phyloP scores from a whole-genome alignment of 179 eudicot genomes.

The Beta macrorhiza region DNA sequence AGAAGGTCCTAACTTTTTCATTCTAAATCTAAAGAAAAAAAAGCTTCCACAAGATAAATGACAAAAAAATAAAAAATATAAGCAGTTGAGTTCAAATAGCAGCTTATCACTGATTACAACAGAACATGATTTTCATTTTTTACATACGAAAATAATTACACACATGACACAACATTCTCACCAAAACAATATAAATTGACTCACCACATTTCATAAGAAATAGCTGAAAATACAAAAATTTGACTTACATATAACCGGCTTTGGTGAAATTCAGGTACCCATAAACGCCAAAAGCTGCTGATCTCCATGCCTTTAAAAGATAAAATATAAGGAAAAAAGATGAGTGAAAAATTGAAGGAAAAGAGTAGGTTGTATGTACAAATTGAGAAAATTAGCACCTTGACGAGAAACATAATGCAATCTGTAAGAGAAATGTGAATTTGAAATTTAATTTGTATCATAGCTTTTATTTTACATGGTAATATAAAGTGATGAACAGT shows the following conservation, averaged over 20 bases:
- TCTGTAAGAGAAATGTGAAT: constrained; percentile 33
- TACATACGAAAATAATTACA: no score
- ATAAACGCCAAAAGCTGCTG: constrained; percentile 66
- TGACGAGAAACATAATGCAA: constrained; percentile 62
- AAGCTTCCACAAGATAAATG: no score
- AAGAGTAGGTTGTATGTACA: neutral
- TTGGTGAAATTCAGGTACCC: constrained; percentile 94
- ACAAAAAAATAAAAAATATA: no score
- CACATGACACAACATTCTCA: no score
- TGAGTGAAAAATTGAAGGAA: neutral
- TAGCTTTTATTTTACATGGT: neutral
- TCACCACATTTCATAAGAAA: neutral
- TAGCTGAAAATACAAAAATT: neutral
- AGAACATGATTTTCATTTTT: no score
- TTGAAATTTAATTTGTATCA: constrained; percentile 23
- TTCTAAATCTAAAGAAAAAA: no score
- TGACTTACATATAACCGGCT: constrained; percentile 58
- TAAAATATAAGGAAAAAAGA: neutral
- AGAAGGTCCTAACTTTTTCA: no score
- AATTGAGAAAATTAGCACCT: constrained; percentile 33
- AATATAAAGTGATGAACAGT: neutral
- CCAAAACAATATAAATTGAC: no score
- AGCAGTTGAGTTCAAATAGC: no score
- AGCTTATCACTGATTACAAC: no score
- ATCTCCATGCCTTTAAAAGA: constrained; percentile 70